Evolutionary conservation across 2,329 filamentous ascomycete genomes (phyloP).

Genomic region (Ustilaginoidea virens): DNA sequence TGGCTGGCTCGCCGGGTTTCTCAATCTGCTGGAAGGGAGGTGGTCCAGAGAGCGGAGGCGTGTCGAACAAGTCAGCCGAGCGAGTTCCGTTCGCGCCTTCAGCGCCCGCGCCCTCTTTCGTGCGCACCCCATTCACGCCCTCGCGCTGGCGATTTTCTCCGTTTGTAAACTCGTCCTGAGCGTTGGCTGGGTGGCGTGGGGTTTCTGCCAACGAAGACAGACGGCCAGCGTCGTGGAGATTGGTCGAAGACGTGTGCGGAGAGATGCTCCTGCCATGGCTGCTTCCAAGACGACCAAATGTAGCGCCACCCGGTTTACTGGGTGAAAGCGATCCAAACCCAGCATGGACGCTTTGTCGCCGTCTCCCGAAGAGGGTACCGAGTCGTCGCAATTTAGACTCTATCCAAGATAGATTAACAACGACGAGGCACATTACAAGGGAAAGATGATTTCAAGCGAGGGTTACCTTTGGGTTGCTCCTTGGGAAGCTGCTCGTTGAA

Average conservation of each 20-base stretch:
- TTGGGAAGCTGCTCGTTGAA: conserved; percentile 3
- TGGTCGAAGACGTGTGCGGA: conserved; percentile 42
- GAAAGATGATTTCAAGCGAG: background rate
- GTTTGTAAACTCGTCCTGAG: conserved; percentile 12
- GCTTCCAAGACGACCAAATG: conserved; percentile 48
- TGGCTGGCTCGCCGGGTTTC: conserved; percentile 25
- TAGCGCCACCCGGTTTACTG: conserved; percentile 29
- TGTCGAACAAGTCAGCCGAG: conserved; percentile 31
- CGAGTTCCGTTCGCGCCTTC: conserved; percentile 32
- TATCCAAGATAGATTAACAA: conserved; percentile 11
- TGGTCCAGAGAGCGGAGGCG: conserved; percentile 34
- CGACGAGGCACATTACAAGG: background rate
- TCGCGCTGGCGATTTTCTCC: conserved; percentile 20
- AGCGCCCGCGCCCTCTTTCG: conserved; percentile 13
- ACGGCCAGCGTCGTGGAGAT: conserved; percentile 38
- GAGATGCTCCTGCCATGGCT: conserved; percentile 45
- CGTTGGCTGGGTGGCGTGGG: conserved; percentile 22
- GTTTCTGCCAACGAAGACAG: conserved; percentile 43
- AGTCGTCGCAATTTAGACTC: conserved; percentile 47
- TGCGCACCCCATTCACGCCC: conserved; percentile 28
- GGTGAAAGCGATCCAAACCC: conserved; percentile 43
- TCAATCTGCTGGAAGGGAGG: conserved; percentile 29
- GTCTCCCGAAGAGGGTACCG: conserved; percentile 49
- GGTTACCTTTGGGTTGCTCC: conserved; percentile 6
- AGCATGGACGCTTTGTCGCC: conserved; percentile 51